phyloP scores from a whole-genome alignment of 2,329 filamentous ascomycete species.

The Thielaviopsis populi region DNA sequence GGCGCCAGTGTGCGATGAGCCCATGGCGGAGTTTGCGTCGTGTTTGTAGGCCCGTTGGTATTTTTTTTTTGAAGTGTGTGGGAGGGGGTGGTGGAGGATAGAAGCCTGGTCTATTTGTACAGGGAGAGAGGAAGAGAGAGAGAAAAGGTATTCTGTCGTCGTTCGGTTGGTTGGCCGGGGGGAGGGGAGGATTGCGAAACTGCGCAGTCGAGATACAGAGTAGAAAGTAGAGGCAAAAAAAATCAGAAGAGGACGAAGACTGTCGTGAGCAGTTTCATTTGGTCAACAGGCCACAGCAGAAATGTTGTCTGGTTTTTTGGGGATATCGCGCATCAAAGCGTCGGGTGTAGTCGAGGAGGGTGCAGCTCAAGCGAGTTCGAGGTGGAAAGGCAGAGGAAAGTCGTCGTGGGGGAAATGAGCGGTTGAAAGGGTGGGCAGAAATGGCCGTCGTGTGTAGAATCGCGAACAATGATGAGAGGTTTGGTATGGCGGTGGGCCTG shows the following conservation, averaged over 20 bases:
- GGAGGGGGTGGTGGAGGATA: background rate
- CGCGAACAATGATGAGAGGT: background rate
- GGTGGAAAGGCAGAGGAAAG: background rate
- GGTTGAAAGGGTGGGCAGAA: background rate
- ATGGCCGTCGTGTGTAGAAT: background rate
- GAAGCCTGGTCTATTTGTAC: background rate
- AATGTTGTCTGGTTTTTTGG: background rate
- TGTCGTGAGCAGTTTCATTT: constrained; percentile 9
- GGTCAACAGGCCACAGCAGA: background rate
- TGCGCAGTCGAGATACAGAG: background rate
- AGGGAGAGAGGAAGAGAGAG: background rate
- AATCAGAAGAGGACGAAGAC: no score
- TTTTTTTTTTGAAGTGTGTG: background rate
- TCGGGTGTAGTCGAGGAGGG: no score
- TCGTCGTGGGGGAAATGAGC: background rate
- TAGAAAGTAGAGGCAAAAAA: background rate
- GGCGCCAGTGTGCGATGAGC: constrained; percentile 19
- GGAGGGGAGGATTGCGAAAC: background rate
- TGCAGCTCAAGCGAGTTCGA: background rate
- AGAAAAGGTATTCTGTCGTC: background rate
- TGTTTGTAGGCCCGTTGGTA: background rate
- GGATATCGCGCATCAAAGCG: constrained; percentile 8
- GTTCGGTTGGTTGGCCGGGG: background rate
- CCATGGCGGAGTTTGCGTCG: constrained; percentile 3
- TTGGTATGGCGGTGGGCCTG: background rate